Evolutionary conservation across 306 rosid genomes (phyloP).

Genomic region (Adenanthera pavonina): DNA sequence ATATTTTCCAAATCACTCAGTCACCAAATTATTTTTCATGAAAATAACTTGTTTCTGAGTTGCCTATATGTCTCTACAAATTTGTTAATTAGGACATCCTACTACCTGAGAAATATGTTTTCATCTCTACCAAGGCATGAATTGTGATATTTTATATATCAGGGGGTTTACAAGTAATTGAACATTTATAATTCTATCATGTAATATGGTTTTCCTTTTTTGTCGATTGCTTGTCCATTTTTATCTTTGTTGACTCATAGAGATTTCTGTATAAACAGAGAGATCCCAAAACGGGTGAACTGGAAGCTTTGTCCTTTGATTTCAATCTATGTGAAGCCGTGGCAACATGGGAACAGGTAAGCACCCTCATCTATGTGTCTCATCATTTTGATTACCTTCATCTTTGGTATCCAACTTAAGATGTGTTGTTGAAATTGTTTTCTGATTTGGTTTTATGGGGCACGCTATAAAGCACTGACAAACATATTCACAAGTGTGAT

Average conservation of each 20-base stretch:
- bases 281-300: constrained; percentile 91
- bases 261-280: constrained; percentile 60
- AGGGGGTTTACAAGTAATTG: constrained; percentile 1
- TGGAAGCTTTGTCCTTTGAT: constrained; percentile 83
- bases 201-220: not conserved
- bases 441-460: constrained; percentile 16
- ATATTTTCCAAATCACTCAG: constrained; percentile 35
- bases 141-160: constrained; percentile 6
- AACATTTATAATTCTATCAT: not conserved
- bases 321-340: constrained; percentile 94
- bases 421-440: constrained; percentile 17
- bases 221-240: not conserved
- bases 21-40: constrained; percentile 16
- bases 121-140: constrained; percentile 23
- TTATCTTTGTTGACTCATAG: constrained; percentile 30
- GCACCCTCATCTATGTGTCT: constrained; percentile 31
- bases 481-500: not conserved
- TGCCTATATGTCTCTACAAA: constrained; percentile 26
- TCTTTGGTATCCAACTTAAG: constrained; percentile 14
- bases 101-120: not conserved
- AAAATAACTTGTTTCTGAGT: not conserved
- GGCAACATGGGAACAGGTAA: constrained; percentile 97
- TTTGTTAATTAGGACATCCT: constrained; percentile 27
- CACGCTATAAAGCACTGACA: not conserved
- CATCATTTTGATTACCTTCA: constrained; percentile 13